Evolutionary conservation across 371 early-diverging fungal species (phyloP), one percentile per base, ranked within the genome.

Genomic region (Mucor circinelloides): DNA sequence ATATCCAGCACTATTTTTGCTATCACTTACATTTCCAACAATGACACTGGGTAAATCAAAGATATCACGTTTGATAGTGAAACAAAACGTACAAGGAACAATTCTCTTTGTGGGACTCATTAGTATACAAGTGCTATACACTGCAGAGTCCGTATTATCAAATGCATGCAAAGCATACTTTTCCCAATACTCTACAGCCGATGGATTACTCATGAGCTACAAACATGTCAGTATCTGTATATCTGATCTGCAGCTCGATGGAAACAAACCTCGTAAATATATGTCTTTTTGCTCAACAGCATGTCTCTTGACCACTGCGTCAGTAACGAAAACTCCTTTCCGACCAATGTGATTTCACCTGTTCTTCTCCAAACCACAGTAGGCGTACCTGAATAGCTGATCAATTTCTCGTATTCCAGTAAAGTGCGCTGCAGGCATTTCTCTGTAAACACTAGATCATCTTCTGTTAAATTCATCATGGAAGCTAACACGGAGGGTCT

Each of bases 151-250:
- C 8, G 92, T 89, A 73, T 92, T 93, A 75, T 95, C 94, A 70
- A 96, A 95, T 25, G 95, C 92, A 66, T 94, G 93, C 5, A 87
- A 81, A 28, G 92, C 90, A 75, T 94, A 97, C 67, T 90, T 88
- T 75, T 95, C 95, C 95, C 95, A 96, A 74, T 97, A 97, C 57
- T 93, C 91, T 10, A 95, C 95, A 2, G 93, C 94, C 10, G 94
- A 93, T 40, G 88, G 80, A 64, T 90, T 89, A 69, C 93, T 93
- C 96, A 97, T 95, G 56, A 97, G 83, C 91, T 91, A 65, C 15
- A 60, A 44, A 50, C 30, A 38, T 7, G 21, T 21, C 30, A 64
- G 21, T 57, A 12, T 21, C 19, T 23, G 9, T 17, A 15, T 52
- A 15, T n/a, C 48, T 38, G 25, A 31, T 15, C 2, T 13, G 25